Base-by-base conservation (phyloP, 441 rosid species). In the Daphne laureola region DNA sequence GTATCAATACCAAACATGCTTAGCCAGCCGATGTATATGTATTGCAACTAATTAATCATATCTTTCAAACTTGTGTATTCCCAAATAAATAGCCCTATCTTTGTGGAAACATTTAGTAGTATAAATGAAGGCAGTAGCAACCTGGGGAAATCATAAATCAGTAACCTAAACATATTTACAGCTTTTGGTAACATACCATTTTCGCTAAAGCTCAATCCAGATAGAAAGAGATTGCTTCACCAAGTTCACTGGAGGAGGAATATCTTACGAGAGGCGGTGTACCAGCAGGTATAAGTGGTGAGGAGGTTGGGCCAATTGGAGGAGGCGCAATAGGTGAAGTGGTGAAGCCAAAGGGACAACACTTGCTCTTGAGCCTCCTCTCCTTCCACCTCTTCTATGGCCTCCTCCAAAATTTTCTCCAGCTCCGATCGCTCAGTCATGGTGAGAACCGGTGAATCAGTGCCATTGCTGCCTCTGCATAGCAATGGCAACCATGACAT, bases 251-350 rank as follows among this genome's bases (percentile, higher is more conserved):
- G 58, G 21, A 63, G 71, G 54, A 78, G 68, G 25, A 84, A 63
- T 53, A 73, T 79, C 67, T 65, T 69, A 48, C 96, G 97, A 67
- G 97, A 81, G 51, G 87, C 67, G 17, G 60, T 46, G 57, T 84
- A 87, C 94, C 94, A 90, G 43, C 80, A 80, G 45, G 77, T 54
- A 66, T 75, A 90, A 9, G 84, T 82, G 41, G 65, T 55, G 36
- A 69, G 77, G 54, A 90, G 91, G 46, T 87, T 81, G 54, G 97
- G 97, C 97, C 96, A 87, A 67, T 90, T 96, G 1, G 96, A 83
- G 53, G 86, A 78, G 5, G 89, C 59, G 50, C 69, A 69, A 54
- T 65, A 57, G 3, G 83, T 72, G 85, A 82, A 87, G 66, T 87
- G 90, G 57, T 78, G 87, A 43, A 90, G 86, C 97, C 97, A 90